Percentiles rank a stretch among this genome's conserved stretches.
These are phyloP conservation scores for Skeletonema potamos DNA, from an alignment of 108 stramenopile genomes.

Conservation along the genomic window DNA sequence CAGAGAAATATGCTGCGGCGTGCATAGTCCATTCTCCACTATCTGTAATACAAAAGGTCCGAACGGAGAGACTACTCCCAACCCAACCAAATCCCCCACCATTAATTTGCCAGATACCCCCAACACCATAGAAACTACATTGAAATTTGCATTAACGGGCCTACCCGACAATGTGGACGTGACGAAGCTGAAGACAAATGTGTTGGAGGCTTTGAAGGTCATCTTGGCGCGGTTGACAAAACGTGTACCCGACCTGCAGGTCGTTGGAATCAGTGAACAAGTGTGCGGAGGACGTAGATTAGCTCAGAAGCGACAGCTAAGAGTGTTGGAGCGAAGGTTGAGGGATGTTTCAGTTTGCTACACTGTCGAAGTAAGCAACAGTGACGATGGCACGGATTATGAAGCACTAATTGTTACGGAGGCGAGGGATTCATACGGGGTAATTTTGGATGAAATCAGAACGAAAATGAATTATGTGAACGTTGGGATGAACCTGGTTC, in stretches of 20 bases:
- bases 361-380: background rate
- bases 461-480: background rate
- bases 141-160: slow-evolving; percentile 13
- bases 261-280: background rate
- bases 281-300: background rate
- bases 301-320: background rate
- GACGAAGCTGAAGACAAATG: background rate
- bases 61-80: background rate
- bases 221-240: background rate
- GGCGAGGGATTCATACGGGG: background rate
- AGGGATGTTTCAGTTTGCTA: background rate
- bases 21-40: slow-evolving; percentile 18
- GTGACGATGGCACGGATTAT: background rate
- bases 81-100: slow-evolving; percentile 1
- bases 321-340: background rate
- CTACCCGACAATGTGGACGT: slow-evolving; percentile 4
- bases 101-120: background rate
- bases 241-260: background rate
- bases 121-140: slow-evolving; percentile 8
- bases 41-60: slow-evolving; percentile 5
- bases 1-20: slow-evolving; percentile 12
- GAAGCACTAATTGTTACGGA: background rate
- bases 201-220: background rate
- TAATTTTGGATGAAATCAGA: background rate
- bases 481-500: background rate